Evolutionary conservation across 1,139 yeast genomes (phyloP).

Genomic region (Candida tunisiensis): DNA sequence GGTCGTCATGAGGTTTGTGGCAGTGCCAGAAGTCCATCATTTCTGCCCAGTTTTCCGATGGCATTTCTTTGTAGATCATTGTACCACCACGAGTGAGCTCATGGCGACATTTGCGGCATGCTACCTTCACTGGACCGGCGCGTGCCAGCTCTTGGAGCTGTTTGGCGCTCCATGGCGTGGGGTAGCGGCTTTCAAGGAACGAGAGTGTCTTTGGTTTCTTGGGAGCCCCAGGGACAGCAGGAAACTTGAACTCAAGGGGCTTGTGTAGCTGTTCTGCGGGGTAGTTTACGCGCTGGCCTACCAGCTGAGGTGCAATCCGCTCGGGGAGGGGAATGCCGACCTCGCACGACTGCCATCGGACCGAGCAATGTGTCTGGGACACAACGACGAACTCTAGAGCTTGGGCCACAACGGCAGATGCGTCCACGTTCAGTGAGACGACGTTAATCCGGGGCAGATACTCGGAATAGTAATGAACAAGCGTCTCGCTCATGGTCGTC

Average conservation of each 20-base stretch:
- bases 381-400: neutral
- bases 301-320: too few species aligned
- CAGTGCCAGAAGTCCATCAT: constrained; percentile 98
- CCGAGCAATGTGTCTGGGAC: neutral
- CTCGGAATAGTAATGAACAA: constrained; percentile 18
- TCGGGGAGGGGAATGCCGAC: too few species aligned
- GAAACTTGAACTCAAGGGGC: too few species aligned
- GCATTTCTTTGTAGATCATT: constrained; percentile 38
- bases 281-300: too few species aligned
- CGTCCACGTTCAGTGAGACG: constrained; percentile 10
- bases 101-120: neutral
- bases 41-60: constrained; percentile 88
- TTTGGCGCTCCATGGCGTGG: neutral
- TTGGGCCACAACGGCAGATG: neutral
- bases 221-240: too few species aligned
- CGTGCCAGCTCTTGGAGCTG: too few species aligned
- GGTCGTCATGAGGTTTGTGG: constrained; percentile 52
- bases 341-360: too few species aligned
- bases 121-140: neutral
- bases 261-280: too few species aligned
- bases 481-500: too few species aligned
- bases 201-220: too few species aligned
- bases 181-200: neutral
- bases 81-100: neutral
- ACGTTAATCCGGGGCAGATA: constrained; percentile 15